These are phyloP conservation scores for Schizophyllum amplum DNA, from an alignment of 1,284 basidiomycete genomes.

Conservation along the genomic window DNA sequence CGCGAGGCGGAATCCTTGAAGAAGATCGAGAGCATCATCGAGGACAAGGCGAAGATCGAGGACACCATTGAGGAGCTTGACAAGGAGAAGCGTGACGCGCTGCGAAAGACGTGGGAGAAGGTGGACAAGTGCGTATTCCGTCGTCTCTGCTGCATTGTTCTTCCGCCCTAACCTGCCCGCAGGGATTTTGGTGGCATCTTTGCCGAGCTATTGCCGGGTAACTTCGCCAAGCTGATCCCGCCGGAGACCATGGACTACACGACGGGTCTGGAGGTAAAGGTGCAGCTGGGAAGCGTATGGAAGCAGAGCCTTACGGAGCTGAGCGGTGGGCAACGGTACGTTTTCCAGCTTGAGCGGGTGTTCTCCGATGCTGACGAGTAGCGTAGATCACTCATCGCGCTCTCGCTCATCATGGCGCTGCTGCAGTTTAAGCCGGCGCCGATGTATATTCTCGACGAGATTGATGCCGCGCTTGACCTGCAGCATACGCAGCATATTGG, in stretches of 20 bases:
- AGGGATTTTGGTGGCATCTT: conserved; percentile 98
- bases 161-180: conserved; percentile 5
- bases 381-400: conserved; percentile 84
- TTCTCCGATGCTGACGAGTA: neutral
- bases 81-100: conserved; percentile 88
- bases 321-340: conserved; percentile 92
- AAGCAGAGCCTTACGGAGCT: conserved; percentile 96
- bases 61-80: conserved; percentile 92
- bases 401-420: conserved; percentile 96
- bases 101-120: conserved; percentile 93
- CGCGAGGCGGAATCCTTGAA: conserved; percentile 82
- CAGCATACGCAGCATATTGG: conserved; percentile 98
- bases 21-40: conserved; percentile 85
- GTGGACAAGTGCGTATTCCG: conserved; percentile 76
- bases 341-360: conserved; percentile 7
- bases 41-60: conserved; percentile 96
- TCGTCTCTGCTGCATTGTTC: conserved; percentile 1
- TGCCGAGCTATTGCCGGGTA: conserved; percentile 91
- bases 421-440: conserved; percentile 99
- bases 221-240: conserved; percentile 92
- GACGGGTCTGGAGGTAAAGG: conserved; percentile 95
- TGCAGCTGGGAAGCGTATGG: conserved; percentile 91
- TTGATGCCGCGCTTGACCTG: conserved; percentile 93
- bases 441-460: conserved; percentile 99
- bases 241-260: conserved; percentile 92